These are phyloP conservation scores for Lipomyces spencermartinsiae DNA, from an alignment of 805 yeast species.

Conservation along the genomic window DNA sequence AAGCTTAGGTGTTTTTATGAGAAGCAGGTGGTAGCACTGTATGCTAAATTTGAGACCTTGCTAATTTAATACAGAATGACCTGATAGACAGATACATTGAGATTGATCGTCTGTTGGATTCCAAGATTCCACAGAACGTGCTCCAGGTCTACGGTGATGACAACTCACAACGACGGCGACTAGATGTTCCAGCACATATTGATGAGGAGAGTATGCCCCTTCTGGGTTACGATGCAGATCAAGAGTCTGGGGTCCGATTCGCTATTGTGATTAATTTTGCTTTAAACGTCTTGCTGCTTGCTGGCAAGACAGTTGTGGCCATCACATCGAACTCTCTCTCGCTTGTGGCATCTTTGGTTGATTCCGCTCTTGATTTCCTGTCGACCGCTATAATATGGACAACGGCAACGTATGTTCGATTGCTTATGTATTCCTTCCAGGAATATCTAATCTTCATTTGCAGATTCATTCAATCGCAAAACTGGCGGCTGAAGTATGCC, in stretches of 20 bases:
- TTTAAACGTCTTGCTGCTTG: conserved; percentile 63
- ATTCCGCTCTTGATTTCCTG: conserved; percentile 73
- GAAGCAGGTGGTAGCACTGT: conserved; percentile 48
- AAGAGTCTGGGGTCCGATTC: conserved; percentile 52
- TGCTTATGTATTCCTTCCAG: background rate
- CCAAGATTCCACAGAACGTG: conserved; percentile 71
- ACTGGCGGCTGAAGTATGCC: conserved; percentile 20
- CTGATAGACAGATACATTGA: conserved; percentile 62
- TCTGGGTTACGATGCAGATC: conserved; percentile 53
- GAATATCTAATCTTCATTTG: background rate
- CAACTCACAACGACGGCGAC: conserved; percentile 40
- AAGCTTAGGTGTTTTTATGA: conserved; percentile 56
- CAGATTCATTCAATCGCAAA: conserved; percentile 26
- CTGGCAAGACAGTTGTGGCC: conserved; percentile 61
- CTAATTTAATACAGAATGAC: conserved; percentile 56
- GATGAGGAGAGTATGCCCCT: conserved; percentile 63
- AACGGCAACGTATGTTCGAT: conserved; percentile 48
- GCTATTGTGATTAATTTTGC: conserved; percentile 71
- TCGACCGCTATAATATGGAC: conserved; percentile 75
- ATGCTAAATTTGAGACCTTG: background rate
- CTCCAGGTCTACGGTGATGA: conserved; percentile 62
- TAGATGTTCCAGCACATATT: conserved; percentile 64
- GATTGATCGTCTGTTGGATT: conserved; percentile 70
- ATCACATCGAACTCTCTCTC: conserved; percentile 74
- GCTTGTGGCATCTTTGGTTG: conserved; percentile 77